These are phyloP conservation scores for Geranomyces michiganensis DNA, from an alignment of 192 early-diverging fungal species.

Conservation along the genomic window DNA sequence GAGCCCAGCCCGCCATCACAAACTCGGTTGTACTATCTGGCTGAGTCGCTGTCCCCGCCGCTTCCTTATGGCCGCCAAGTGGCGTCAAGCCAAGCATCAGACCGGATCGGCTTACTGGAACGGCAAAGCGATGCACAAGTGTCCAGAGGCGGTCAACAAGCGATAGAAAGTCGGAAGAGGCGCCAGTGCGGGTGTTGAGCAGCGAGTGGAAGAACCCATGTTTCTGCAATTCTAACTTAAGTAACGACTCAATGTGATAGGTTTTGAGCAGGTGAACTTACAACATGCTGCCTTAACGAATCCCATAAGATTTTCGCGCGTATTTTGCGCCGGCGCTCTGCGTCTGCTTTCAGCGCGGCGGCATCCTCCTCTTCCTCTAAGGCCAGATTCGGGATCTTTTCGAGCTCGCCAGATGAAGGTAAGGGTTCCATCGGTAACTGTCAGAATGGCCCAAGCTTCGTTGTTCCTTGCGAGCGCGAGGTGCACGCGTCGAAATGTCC, in stretches of 20 bases:
- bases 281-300: background rate
- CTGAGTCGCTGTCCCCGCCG: background rate
- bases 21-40: conserved; percentile 50
- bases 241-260: background rate
- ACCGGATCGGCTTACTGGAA: background rate
- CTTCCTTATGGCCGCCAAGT: conserved; percentile 9
- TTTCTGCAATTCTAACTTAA: conserved; percentile 12
- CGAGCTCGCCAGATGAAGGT: too few relatives aligned
- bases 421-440: too few relatives aligned
- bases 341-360: background rate
- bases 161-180: conserved; percentile 42
- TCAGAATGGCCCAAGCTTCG: too few relatives aligned
- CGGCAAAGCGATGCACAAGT: conserved; percentile 37
- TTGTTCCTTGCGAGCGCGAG: too few relatives aligned
- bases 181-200: conserved; percentile 38
- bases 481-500: too few relatives aligned
- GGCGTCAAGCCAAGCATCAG: background rate
- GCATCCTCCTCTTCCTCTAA: conserved; percentile 5
- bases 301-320: background rate
- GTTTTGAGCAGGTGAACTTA: background rate
- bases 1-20: conserved; percentile 51
- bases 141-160: conserved; percentile 52
- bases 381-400: too few relatives aligned
- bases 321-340: background rate
- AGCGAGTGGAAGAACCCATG: conserved; percentile 51